phyloP scores from a whole-genome alignment of 345 rosid species.

The Sisymbrium irio region DNA sequence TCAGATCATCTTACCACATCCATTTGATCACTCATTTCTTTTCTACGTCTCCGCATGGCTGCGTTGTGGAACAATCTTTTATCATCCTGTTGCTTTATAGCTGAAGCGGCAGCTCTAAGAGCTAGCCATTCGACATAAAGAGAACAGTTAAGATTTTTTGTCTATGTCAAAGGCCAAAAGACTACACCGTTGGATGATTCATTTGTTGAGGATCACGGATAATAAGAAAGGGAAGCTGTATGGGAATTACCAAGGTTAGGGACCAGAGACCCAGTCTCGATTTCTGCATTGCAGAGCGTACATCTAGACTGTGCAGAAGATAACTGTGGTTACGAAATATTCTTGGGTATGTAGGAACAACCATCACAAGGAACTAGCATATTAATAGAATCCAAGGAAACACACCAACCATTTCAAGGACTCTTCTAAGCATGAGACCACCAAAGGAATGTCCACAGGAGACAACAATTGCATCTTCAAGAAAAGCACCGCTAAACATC shows the following conservation, averaged over 20 bases:
- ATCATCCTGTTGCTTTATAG: constrained; percentile 90
- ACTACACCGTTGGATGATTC: not conserved
- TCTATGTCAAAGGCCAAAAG: constrained; percentile 2
- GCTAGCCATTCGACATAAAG: constrained; percentile 45
- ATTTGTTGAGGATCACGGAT: not conserved
- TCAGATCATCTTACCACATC: constrained; percentile 60
- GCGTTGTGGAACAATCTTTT: constrained; percentile 89
- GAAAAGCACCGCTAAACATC: constrained; percentile 81
- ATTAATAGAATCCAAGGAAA: constrained; percentile 10
- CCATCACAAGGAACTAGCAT: constrained; percentile 15
- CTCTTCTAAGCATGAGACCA: constrained; percentile 90
- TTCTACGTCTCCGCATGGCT: constrained; percentile 86
- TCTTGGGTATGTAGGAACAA: constrained; percentile 16
- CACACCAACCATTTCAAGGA: constrained; percentile 68
- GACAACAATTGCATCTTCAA: constrained; percentile 90
- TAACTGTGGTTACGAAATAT: constrained; percentile 35
- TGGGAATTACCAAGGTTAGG: constrained; percentile 75
- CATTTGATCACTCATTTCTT: constrained; percentile 80
- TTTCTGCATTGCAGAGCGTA: constrained; percentile 78
- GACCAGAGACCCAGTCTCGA: constrained; percentile 63
- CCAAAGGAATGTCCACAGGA: constrained; percentile 99
- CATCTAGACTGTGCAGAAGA: constrained; percentile 85
- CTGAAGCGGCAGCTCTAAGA: constrained; percentile 92
- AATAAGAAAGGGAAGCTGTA: constrained; percentile 17
- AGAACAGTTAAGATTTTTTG: constrained; percentile 1